phyloP scores from a whole-genome alignment of 1,139 yeast species.

The Sugiyamaella sp. region DNA sequence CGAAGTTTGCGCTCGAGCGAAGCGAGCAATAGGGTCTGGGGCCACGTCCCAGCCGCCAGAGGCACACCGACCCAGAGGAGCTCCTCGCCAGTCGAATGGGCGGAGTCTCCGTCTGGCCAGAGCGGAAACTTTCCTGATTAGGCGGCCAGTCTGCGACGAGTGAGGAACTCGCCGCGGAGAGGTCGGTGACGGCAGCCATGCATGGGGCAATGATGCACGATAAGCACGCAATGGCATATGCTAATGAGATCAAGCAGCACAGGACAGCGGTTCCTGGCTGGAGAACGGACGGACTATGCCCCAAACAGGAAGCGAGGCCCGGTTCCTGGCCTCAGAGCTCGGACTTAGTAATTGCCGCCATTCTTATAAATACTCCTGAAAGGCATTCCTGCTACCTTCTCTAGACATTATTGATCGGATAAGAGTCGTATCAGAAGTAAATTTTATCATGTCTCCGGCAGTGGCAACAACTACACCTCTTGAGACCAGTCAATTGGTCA shows the following conservation, averaged over 20 bases:
- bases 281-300: conserved; percentile 1
- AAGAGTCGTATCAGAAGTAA: too few species aligned
- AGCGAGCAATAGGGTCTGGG: conserved; percentile 1
- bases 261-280: neutral
- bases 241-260: neutral
- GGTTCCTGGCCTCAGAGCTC: neutral
- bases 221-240: conserved; percentile 8
- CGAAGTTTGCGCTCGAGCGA: too few species aligned
- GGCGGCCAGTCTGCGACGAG: neutral
- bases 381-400: too few species aligned
- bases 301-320: conserved; percentile 6
- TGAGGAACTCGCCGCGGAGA: too few species aligned
- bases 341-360: neutral
- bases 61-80: neutral
- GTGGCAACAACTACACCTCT: conserved; percentile 2
- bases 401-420: too few species aligned
- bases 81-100: neutral
- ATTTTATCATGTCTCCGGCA: conserved; percentile 16
- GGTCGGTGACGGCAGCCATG: neutral
- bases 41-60: neutral
- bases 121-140: neutral
- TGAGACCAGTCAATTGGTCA: conserved; percentile 1
- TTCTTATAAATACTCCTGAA: conserved; percentile 6
- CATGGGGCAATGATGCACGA: conserved; percentile 2
- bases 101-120: too few species aligned